Evolutionary conservation across 345 rosid species (phyloP).

Genomic region (Psidium friedrichsthalianum): DNA sequence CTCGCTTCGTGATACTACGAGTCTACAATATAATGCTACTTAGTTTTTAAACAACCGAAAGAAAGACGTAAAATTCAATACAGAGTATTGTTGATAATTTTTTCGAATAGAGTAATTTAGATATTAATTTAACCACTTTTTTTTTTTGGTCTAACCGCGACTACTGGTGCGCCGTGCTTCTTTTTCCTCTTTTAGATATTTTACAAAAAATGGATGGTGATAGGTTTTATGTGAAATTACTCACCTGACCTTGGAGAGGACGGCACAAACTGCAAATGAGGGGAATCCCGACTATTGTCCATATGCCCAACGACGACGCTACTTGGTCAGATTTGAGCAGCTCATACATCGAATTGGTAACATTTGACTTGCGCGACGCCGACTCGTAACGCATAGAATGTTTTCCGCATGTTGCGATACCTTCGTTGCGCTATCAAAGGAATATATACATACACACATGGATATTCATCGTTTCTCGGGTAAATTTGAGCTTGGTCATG

Average conservation of each 20-base stretch:
- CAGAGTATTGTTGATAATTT: too few relatives aligned
- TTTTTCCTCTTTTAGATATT: background rate
- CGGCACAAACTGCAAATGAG: too few relatives aligned
- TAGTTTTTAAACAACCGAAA: background rate
- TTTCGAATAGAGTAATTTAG: too few relatives aligned
- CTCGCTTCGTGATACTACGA: background rate
- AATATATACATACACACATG: background rate
- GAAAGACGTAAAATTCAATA: too few relatives aligned
- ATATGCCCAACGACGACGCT: background rate
- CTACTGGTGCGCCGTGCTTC: background rate
- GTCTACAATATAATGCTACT: background rate
- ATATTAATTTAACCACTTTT: background rate
- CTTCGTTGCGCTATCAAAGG: background rate
- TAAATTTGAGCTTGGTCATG: background rate
- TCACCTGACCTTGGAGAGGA: background rate
- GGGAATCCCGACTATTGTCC: background rate
- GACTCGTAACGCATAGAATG: background rate
- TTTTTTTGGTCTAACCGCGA: background rate
- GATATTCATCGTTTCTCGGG: accelerated
- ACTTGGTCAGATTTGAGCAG: background rate
- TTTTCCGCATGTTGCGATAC: background rate
- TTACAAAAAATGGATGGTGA: background rate
- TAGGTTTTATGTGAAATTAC: background rate
- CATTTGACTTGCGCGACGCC: background rate
- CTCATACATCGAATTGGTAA: background rate